These are phyloP conservation scores for Priceomyces fermenticarens DNA, from an alignment of 805 yeast genomes.

Conservation along the genomic window DNA sequence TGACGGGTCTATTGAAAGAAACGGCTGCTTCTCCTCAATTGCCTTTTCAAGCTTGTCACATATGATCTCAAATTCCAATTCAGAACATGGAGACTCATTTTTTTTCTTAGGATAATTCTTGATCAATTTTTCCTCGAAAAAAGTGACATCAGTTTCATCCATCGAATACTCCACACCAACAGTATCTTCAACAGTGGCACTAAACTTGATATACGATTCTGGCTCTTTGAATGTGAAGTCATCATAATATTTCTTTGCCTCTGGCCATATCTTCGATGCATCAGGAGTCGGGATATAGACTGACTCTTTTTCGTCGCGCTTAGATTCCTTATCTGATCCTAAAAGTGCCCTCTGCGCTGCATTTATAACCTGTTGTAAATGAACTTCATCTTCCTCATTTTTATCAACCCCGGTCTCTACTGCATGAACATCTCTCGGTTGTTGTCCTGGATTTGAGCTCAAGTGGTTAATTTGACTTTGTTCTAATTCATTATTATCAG, in stretches of 20 bases:
- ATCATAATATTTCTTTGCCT: slow-evolving; percentile 67
- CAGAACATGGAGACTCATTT: slow-evolving; percentile 46
- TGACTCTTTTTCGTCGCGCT: slow-evolving; percentile 28
- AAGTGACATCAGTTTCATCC: slow-evolving; percentile 85
- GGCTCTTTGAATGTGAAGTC: slow-evolving; percentile 66
- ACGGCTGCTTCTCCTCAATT: slow-evolving; percentile 83
- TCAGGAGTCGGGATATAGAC: slow-evolving; percentile 96
- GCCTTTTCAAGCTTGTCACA: slow-evolving; percentile 71
- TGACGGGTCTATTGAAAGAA: slow-evolving; percentile 76
- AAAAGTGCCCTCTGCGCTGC: slow-evolving; percentile 67
- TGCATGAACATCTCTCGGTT: slow-evolving; percentile 82
- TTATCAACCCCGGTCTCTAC: slow-evolving; percentile 98
- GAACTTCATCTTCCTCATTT: slow-evolving; percentile 95
- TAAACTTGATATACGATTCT: slow-evolving; percentile 75
- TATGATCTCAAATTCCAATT: slow-evolving; percentile 81
- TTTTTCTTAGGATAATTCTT: slow-evolving; percentile 27
- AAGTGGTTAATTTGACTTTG: slow-evolving; percentile 42
- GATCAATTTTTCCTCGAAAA: slow-evolving; percentile 44
- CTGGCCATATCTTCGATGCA: slow-evolving; percentile 81
- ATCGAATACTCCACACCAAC: slow-evolving; percentile 80
- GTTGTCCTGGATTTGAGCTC: slow-evolving; percentile 51
- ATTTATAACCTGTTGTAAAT: slow-evolving; percentile 85
- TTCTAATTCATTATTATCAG: slow-evolving; percentile 50
- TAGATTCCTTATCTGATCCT: slow-evolving; percentile 38
- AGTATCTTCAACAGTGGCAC: slow-evolving; percentile 96